Evolutionary conservation across 805 yeast species (phyloP), one percentile per base, ranked within the genome.

Genomic region (Candida patagonica): DNA sequence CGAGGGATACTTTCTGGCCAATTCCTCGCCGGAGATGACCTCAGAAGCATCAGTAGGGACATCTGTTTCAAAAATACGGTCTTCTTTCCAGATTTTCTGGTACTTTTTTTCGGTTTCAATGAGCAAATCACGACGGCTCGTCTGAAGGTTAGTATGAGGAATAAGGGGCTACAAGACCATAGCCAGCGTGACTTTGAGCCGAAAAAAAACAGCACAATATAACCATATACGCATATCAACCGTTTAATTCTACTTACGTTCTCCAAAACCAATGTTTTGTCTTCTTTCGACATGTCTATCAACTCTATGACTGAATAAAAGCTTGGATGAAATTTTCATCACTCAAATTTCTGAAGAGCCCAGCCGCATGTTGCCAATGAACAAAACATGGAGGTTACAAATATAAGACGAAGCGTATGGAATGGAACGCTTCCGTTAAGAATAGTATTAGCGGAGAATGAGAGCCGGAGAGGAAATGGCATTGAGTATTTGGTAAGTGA

Each of bases 71-170:
- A 88, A 88, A 23, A 76, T 67, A 56, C 84, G 81, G 47, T 85
- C 94, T 21, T 84, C 88, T 24, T 75, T 73, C 99, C 99, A 92
- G 30, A 74, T 55, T 54, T 76, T 65, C 66, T 88, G 96, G 63
- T 85, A 88, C 62, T 80, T 81, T 64, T 82, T 77, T 63, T 92
- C 98, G 54, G 85, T 80, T 24, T 70, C 94, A 48, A 86, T 80
- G 53, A 92, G 74, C 41, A 89, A 78, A 72, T 92, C 99, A 68
- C 99, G 80, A 68, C 97, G 87, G 51, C 84, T 74, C 40, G 99
- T 92, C 45, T 49, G 38, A 17, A 36, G 4, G 13, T 9, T n/a
- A 31, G 36, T 27, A 29, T 21, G 5, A 25, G 10, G 17, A n/a
- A 22, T 9, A 13, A 29, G n/a, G n/a, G n/a, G n/a, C n/a, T n/a